Evolutionary conservation across 176 grass and related monocot species (phyloP), one percentile per base, ranked within the genome.

Genomic region (Rhipidocladum racemiflorum): DNA sequence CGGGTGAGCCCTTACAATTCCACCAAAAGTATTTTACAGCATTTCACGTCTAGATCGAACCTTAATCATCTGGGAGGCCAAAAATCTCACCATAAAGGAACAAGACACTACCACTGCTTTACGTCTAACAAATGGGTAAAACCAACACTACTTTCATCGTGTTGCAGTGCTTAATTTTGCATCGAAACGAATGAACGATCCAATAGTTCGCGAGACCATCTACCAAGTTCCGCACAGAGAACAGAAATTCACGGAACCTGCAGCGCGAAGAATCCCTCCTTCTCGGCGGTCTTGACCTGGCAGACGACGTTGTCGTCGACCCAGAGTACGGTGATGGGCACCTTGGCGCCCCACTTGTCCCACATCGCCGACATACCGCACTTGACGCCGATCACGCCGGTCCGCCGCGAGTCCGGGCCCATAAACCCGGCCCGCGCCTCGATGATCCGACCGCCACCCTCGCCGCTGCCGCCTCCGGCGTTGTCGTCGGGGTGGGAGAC

Each of bases 331-430:
- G 96, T 88, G 79, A 91, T 84, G 67, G 96, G 96, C 74, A 99
- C 83, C 84, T 94, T 91, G 39, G 93, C 89, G 34, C 96, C 96
- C 96, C 96, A 99, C 85, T 95, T 99, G 64, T 99, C 96, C 96
- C 96, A 99, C 75, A 91, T 82, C 49, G 88, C 92, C 46, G 96
- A 91, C 96, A 99, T 99, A 28, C 96, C 96, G 70, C 96, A 95
- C 83, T 99, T 99, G 72, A 99, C 78, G 27, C 89, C 92, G 80
- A 99, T 99, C 49, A 90, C 85, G 3, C 96, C 96, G 13, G 91
- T 99, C 65, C 96, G 83, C 69, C 75, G 70, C 30, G 96, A 99
- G 0, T 57, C 56, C 42, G 92, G 89, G 20, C 75, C 79, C 91
- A 99, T 99, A 50, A 83, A 63, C 17, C 80, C 66, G 3, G 92